Evolutionary conservation across 345 rosid species (phyloP).

Genomic region (Brassica nigra): DNA sequence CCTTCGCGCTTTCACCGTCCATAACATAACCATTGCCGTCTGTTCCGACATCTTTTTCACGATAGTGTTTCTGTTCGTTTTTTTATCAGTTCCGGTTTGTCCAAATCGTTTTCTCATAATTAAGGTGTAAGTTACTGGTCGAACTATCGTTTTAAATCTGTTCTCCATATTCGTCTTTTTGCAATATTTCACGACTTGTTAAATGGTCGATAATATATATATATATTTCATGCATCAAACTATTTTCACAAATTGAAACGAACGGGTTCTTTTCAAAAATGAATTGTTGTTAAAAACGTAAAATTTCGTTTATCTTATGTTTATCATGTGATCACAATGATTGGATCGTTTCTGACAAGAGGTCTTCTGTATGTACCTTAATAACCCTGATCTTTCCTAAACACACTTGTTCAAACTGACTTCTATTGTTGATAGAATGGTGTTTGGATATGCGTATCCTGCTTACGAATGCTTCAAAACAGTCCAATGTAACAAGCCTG

Average conservation of each 20-base stretch:
- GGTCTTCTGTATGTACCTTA: slow-evolving; percentile 49
- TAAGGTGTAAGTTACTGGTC: not conserved
- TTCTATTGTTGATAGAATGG: slow-evolving; percentile 46
- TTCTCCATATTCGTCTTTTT: too few relatives aligned
- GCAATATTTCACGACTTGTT: too few relatives aligned
- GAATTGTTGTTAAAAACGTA: not conserved
- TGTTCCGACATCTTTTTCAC: too few relatives aligned
- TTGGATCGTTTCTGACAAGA: slow-evolving; percentile 56
- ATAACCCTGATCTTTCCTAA: not conserved
- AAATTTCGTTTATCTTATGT: not conserved
- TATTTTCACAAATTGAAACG: not conserved
- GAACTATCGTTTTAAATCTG: not conserved
- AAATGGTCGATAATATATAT: too few relatives aligned
- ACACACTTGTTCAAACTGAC: not conserved
- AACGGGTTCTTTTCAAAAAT: not conserved
- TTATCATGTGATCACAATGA: slow-evolving; percentile 41
- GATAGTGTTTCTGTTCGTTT: too few relatives aligned
- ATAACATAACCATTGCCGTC: too few relatives aligned
- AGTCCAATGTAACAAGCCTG: slow-evolving; percentile 55
- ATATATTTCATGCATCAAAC: too few relatives aligned
- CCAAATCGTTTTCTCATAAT: too few relatives aligned
- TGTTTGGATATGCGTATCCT: slow-evolving; percentile 76
- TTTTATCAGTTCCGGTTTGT: too few relatives aligned
- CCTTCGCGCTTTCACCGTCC: too few relatives aligned
- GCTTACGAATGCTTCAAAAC: slow-evolving; percentile 74